Conservation (phyloP, 1,139 yeast species). For the Magnusiomyces clavatus region DNA sequence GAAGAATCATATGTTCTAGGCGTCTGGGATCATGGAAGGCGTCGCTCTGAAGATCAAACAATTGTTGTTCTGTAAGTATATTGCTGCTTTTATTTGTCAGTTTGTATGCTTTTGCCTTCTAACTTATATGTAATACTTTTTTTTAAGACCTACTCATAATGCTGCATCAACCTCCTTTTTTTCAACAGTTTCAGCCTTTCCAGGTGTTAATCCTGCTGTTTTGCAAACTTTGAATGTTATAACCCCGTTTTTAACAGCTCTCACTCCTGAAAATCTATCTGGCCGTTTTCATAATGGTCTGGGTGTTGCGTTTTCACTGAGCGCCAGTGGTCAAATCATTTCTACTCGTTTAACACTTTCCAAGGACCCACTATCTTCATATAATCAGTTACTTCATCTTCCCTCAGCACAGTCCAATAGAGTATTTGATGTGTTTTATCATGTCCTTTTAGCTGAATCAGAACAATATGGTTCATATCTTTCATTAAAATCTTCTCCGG, state of each 20-base stretch:
- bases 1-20: conserved; percentile 31
- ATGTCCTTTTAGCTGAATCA: conserved; percentile 31
- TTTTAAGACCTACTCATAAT: conserved; percentile 17
- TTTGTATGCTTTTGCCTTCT: too few relatives aligned
- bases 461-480: conserved; percentile 27
- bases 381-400: conserved; percentile 30
- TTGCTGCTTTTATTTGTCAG: background rate
- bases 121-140: background rate
- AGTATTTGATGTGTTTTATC: conserved; percentile 35
- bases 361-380: conserved; percentile 25
- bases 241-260: conserved; percentile 35
- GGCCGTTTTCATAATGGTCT: conserved; percentile 34
- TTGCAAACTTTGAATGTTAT: conserved; percentile 32
- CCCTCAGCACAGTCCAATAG: conserved; percentile 25
- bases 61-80: conserved; percentile 29
- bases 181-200: conserved; percentile 29
- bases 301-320: conserved; percentile 27
- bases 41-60: conserved; percentile 36
- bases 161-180: conserved; percentile 21
- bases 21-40: conserved; percentile 36
- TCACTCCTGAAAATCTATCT: conserved; percentile 32
- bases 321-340: conserved; percentile 30
- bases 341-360: conserved; percentile 30
- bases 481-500: conserved; percentile 28
- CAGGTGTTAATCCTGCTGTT: conserved; percentile 31